Evolutionary conservation across 2,329 filamentous ascomycete species (phyloP).

Genomic region (Botrytis fragariae): DNA sequence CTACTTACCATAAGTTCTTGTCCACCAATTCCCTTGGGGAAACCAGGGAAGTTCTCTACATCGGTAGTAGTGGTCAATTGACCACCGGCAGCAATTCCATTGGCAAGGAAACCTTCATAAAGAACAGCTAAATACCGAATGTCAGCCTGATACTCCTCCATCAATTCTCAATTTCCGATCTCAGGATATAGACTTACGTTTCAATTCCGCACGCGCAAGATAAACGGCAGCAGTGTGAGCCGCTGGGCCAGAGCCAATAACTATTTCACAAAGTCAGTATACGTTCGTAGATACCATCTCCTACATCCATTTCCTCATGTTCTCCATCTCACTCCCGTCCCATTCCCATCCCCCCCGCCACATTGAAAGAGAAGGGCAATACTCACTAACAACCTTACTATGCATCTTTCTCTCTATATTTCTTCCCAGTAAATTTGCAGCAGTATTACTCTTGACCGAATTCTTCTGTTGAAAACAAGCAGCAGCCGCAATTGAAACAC

Average conservation of each 20-base stretch:
- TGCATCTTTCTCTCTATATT: slow-evolving; percentile 67
- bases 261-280: slow-evolving; percentile 40
- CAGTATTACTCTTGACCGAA: slow-evolving; percentile 36
- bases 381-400: slow-evolving; percentile 84
- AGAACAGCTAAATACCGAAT: slow-evolving; percentile 60
- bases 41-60: slow-evolving; percentile 97
- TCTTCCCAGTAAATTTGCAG: slow-evolving; percentile 32
- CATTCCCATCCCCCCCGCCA: neutral
- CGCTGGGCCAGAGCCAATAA: slow-evolving; percentile 92
- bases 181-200: slow-evolving; percentile 49
- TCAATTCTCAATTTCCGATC: neutral
- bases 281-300: neutral
- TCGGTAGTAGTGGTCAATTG: slow-evolving; percentile 98
- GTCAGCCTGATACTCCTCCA: slow-evolving; percentile 34
- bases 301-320: neutral
- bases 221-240: slow-evolving; percentile 98
- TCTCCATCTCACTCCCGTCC: neutral
- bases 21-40: slow-evolving; percentile 85
- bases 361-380: neutral
- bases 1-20: slow-evolving; percentile 69
- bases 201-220: slow-evolving; percentile 87
- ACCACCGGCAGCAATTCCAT: slow-evolving; percentile 91
- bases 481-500: slow-evolving; percentile 71
- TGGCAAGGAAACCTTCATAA: slow-evolving; percentile 97
- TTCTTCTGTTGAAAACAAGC: slow-evolving; percentile 61